Base-by-base conservation (phyloP, 805 yeast species). In the Priceomyces haplophilus region DNA sequence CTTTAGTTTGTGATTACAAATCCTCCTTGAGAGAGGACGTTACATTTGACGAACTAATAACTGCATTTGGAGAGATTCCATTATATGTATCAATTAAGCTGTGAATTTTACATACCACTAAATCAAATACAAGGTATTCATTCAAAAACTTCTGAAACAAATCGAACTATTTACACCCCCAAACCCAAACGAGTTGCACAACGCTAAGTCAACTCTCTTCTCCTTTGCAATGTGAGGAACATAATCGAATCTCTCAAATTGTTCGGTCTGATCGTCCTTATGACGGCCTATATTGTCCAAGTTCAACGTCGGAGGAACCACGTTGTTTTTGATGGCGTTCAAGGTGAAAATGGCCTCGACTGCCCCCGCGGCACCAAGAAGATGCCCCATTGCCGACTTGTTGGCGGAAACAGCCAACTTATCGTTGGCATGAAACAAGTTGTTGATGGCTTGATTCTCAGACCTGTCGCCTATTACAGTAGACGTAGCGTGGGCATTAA, bases 401-500 rank as follows among this genome's bases (percentile, higher is more conserved):
- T 89, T 87, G 2, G 97, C 85, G 1, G 93, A 80, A 1, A 93
- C 79, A 34, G 72, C 69, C 11, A 82, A 49, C 2, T 61, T 49
- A 0, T 65, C 60, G 23, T 67, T 64, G 4, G 40, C 34, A 8
- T 34, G 21, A 42, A 88, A 78, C 3, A 85, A 53, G 3, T 74
- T 60, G 37, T 68, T 61, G 39, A 93, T 82, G 2, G 98, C 98
- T 34, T 59, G 58, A 54, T 85, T 80, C 57, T 93, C 99, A 0
- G 96, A 93, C 15, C 80, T 65, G 56, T 93, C 99, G 4, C 99
- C 99, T 3, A 90, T 65, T 5, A 71, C 67, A 0, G 99, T 93
- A 0, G 96, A 87, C 0, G 99, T 93, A 0, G 99, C 99, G 62
- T 93, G 99, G 1, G 99, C 97, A 63, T 95, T 93, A 37, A 93